A percentile compares a stretch with the other conserved stretches of the same genome.
These are phyloP conservation scores for Abrus pulchellus DNA, from an alignment of 306 rosid species.

Conservation along the genomic window DNA sequence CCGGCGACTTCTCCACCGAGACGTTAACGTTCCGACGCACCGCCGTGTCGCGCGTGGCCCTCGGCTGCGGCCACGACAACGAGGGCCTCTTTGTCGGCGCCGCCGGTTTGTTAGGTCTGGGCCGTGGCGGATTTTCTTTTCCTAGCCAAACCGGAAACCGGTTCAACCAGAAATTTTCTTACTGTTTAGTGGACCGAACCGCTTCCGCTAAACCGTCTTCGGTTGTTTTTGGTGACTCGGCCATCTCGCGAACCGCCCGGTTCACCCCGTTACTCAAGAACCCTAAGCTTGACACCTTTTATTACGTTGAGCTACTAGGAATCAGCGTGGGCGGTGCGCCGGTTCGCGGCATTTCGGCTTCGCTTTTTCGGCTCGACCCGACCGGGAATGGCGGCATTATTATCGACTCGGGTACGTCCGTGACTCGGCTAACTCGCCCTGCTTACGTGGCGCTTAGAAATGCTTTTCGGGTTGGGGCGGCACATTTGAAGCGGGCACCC, in stretches of 20 bases:
- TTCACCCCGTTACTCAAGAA: constrained; percentile 80
- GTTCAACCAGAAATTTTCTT: constrained; percentile 82
- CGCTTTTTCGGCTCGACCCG: constrained; percentile 67
- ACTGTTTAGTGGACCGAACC: constrained; percentile 86
- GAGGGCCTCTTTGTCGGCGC: constrained; percentile 92
- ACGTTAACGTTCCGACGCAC: constrained; percentile 84
- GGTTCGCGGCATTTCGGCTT: constrained; percentile 70
- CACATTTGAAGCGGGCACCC: constrained; percentile 64
- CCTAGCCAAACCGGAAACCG: constrained; percentile 73
- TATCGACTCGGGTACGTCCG: constrained; percentile 91
- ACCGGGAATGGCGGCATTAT: constrained; percentile 90
- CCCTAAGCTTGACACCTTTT: constrained; percentile 84
- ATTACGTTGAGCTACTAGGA: constrained; percentile 75
- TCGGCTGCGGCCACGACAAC: constrained; percentile 93
- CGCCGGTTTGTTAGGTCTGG: constrained; percentile 87
- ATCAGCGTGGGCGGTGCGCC: constrained; percentile 83
- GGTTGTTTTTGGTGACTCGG: constrained; percentile 73
- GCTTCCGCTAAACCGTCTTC: constrained; percentile 79
- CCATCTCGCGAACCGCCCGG: constrained; percentile 81
- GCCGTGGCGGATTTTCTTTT: constrained; percentile 81
- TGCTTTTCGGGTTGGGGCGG: constrained; percentile 72
- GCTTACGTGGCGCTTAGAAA: constrained; percentile 76
- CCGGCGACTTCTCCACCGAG: constrained; percentile 82
- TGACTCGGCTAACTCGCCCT: constrained; percentile 78
- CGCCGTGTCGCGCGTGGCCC: constrained; percentile 67